Evolutionary conservation across 768 basidiomycete genomes (phyloP).

Genomic region (Suillus lakei): DNA sequence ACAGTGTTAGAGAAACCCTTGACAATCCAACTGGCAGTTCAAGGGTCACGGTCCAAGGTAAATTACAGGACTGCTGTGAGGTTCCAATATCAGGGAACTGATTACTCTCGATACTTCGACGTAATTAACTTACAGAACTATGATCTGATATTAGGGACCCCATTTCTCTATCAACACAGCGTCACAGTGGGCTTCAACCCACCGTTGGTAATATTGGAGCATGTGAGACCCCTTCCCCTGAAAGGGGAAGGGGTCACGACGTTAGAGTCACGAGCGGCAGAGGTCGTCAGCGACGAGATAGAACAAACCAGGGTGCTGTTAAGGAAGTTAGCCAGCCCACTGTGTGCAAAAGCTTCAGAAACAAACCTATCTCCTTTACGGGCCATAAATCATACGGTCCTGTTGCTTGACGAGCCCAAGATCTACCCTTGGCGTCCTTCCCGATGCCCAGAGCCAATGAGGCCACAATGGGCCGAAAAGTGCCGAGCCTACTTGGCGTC

Average conservation of each 20-base stretch:
- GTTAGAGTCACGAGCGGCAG: not conserved
- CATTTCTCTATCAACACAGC: conserved; percentile 19
- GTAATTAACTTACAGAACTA: conserved; percentile 42
- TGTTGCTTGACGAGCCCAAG: conserved; percentile 35
- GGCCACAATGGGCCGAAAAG: not conserved
- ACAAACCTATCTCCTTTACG: conserved; percentile 39
- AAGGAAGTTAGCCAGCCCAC: not conserved
- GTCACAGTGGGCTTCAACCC: conserved; percentile 17
- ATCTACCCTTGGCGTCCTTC: conserved; percentile 6
- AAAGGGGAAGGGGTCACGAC: not conserved
- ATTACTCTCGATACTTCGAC: conserved; percentile 35
- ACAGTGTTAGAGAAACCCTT: conserved; percentile 27
- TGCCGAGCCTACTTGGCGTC: conserved; percentile 26
- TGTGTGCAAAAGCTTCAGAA: not conserved
- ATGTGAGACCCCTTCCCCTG: not conserved
- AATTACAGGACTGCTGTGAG: conserved; percentile 17
- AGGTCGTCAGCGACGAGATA: not conserved
- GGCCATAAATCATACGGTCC: conserved; percentile 47
- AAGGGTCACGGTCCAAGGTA: conserved; percentile 22
- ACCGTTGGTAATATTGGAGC: not conserved
- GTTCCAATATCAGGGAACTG: conserved; percentile 22
- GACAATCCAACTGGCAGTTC: conserved; percentile 32
- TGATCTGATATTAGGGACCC: conserved; percentile 44
- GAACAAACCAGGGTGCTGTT: not conserved
- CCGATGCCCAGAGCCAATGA: not conserved